These are phyloP conservation scores for Blepharisma undulans DNA, from an alignment of 169 alveolate genomes.

Conservation along the genomic window DNA sequence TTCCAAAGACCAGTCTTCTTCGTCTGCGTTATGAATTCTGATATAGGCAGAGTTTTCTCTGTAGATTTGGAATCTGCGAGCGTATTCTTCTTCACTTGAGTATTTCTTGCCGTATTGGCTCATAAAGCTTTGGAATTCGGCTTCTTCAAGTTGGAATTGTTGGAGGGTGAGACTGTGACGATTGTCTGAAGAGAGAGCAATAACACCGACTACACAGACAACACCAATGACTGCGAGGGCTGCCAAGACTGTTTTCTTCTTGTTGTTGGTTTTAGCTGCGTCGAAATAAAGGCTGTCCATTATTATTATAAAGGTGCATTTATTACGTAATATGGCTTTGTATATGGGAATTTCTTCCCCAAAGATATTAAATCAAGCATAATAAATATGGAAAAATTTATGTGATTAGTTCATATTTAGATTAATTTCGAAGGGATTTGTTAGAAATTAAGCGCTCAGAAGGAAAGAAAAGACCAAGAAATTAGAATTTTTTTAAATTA, in stretches of 20 bases:
- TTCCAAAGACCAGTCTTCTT: background rate
- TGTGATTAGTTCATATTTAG: too few relatives aligned
- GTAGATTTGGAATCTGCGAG: slow-evolving; percentile 15
- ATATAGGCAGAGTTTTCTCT: slow-evolving; percentile 6
- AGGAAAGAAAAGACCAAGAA: background rate
- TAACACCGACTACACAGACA: background rate
- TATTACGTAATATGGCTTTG: background rate
- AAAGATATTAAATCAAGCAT: background rate
- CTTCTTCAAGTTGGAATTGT: background rate
- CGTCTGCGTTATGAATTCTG: slow-evolving; percentile 2
- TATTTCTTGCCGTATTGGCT: background rate
- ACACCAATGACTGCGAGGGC: background rate
- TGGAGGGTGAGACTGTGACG: background rate
- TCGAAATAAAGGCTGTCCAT: background rate
- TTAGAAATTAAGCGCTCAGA: background rate
- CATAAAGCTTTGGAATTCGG: background rate
- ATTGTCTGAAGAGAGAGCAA: background rate
- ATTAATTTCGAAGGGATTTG: background rate
- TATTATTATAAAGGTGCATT: background rate
- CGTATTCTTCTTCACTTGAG: background rate
- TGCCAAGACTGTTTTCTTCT: background rate
- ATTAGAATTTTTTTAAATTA: too few relatives aligned
- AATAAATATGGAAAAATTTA: background rate
- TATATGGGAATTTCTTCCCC: background rate
- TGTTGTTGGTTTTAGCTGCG: background rate